Evolutionary conservation across 208 protist species (phyloP), one percentile per base, ranked within the genome.

Genomic region (Wallacemonas collosoma): DNA sequence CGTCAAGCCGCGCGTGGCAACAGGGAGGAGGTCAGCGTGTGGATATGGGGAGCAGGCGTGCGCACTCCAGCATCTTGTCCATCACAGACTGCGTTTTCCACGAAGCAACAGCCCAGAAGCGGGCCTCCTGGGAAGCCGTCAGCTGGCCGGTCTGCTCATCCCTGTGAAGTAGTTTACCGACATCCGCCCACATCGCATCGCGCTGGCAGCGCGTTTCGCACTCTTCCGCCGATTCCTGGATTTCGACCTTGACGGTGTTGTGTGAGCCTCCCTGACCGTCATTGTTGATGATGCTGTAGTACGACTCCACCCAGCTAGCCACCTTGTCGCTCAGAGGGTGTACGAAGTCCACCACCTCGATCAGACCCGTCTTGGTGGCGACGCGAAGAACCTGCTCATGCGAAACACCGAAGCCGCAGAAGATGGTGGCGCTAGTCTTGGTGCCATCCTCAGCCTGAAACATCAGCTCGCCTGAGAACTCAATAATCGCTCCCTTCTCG

Each of bases 1-100:
- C 26, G 26, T 26, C 26, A 26, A 26, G 26, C 26, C 26, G 26
- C 26, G 26, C 26, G 26, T 26, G 26, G 26, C 26, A 26, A 26
- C 26, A 26, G 26, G 26, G 26, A 26, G 26, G 26, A 26, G 26
- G 26, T 45, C 26, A 4, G 48, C 41, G 55, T 60, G 55, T 67
- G 35, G 15, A 56, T 61, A 39, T 72, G 15, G 41, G 61, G 3
- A 53, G 76, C 55, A 79, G 72, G 38, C 56, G 68, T 15, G 87
- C 84, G 41, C 82, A 82, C 73, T 93, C 80, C 9, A 89, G 65
- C 65, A 90, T 68, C 68, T 80, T 85, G 60, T 89, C 85, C 74
- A 89, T 84, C 47, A 90, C 83, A 1, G 71, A 73, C 85, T 93
- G 88, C 58, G 80, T 93, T 56, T 76, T 80, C 75, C 77, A 90